A percentile compares a stretch with the other conserved stretches of the same genome.
These are phyloP conservation scores for Physcomitrium patens DNA, from an alignment of 225 moss, liverwort and hornwort species.

Conservation along the genomic window DNA sequence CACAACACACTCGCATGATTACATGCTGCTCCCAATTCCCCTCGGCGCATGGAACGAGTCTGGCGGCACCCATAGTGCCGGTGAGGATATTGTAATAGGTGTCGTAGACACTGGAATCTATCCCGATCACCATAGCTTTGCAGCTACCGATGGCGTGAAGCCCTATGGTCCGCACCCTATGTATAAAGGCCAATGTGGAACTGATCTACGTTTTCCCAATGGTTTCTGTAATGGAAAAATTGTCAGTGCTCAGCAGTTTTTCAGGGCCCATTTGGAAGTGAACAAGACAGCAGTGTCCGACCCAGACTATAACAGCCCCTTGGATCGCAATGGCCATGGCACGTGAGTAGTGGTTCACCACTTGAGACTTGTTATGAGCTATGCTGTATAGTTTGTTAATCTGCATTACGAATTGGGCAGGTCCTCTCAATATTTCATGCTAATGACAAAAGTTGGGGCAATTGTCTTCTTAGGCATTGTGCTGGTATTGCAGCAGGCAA, in stretches of 20 bases:
- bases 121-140: conserved; percentile 60
- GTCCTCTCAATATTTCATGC: no score
- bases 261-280: conserved; percentile 24
- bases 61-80: conserved; percentile 42
- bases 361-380: no score
- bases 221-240: conserved; percentile 65
- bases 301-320: conserved; percentile 44
- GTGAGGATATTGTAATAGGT: conserved; percentile 54
- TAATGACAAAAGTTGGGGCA: background rate
- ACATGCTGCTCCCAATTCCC: conserved; percentile 44
- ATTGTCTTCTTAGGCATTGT: conserved; percentile 41
- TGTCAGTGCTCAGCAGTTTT: conserved; percentile 42
- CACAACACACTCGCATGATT: conserved; percentile 47
- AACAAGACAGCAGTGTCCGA: conserved; percentile 20
- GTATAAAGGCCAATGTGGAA: conserved; percentile 35
- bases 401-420: no score
- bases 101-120: conserved; percentile 58
- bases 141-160: conserved; percentile 38
- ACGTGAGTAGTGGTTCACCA: conserved; percentile 40
- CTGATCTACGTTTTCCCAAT: conserved; percentile 29
- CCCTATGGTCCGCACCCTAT: conserved; percentile 27
- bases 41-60: conserved; percentile 42
- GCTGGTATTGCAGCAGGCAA: conserved; percentile 79
- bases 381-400: no score
- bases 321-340: conserved; percentile 59